A percentile compares a stretch with the other conserved stretches of the same genome.
phyloP scores from a whole-genome alignment of 129 eudicot genomes.

The Deinandra increscens region DNA sequence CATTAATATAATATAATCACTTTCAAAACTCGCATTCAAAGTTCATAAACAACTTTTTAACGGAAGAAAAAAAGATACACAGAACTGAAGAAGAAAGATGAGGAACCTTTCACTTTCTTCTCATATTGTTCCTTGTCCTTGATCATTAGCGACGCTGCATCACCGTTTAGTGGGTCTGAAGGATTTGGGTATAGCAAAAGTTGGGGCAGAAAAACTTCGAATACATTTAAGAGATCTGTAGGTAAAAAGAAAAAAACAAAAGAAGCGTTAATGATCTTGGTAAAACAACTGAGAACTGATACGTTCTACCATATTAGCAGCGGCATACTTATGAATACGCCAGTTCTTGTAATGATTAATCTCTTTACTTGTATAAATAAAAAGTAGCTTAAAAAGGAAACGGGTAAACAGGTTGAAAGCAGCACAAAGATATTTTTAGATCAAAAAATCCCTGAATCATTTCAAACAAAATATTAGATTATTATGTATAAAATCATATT shows the following conservation, averaged over 20 bases:
- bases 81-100: neutral
- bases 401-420: neutral
- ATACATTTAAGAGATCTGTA: conserved; percentile 80
- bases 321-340: neutral
- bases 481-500: neutral
- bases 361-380: too few relatives aligned
- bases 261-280: neutral
- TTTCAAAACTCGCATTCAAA: neutral
- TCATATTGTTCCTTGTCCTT: conserved; percentile 73
- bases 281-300: neutral
- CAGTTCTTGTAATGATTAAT: neutral
- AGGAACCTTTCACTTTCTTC: conserved; percentile 75
- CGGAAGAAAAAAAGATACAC: neutral
- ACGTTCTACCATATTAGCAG: neutral
- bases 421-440: neutral
- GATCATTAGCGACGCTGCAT: conserved; percentile 81
- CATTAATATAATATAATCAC: neutral
- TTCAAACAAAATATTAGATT: neutral
- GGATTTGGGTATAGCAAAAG: conserved; percentile 88
- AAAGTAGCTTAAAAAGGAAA: neutral
- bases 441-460: neutral
- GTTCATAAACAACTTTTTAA: neutral
- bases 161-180: conserved; percentile 81
- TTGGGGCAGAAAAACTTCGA: conserved; percentile 33
- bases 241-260: conserved; percentile 13